phyloP scores from a whole-genome alignment of 2,329 filamentous ascomycete genomes.

The Aspergillus ustus region DNA sequence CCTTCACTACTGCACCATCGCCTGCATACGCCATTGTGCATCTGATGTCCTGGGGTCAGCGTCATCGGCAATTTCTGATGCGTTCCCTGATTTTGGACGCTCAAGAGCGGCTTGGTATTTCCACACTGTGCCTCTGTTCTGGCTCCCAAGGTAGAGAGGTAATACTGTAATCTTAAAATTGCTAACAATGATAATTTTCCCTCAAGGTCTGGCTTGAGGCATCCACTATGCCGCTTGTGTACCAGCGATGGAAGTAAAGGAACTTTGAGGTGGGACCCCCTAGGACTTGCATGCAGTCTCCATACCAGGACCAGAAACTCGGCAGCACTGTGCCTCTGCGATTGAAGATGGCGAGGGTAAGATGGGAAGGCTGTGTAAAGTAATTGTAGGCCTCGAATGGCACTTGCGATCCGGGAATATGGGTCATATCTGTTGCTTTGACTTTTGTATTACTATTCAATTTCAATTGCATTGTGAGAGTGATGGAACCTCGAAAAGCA shows the following conservation, averaged over 20 bases:
- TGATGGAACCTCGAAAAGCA: constrained; percentile 3
- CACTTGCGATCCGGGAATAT: not conserved
- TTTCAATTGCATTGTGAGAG: constrained; percentile 13
- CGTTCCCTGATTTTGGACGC: constrained; percentile 10
- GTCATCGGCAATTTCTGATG: constrained; percentile 3
- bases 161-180: not conserved
- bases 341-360: not conserved
- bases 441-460: not conserved
- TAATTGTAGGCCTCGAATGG: not conserved
- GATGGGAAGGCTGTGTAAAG: not conserved
- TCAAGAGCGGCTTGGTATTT: not conserved
- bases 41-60: constrained; percentile 17
- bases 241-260: constrained; percentile 7
- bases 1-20: not conserved
- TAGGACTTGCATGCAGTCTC: constrained; percentile 6
- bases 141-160: constrained; percentile 12
- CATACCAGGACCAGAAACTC: constrained; percentile 4
- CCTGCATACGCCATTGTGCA: constrained; percentile 27
- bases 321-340: not conserved
- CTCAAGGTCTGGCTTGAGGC: constrained; percentile 8
- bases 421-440: constrained; percentile 3
- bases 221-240: constrained; percentile 15
- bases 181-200: not conserved
- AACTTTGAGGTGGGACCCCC: constrained; percentile 10
- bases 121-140: not conserved